These are phyloP conservation scores for Fomitopsis betulina DNA, from an alignment of 1,284 basidiomycete genomes.

Conservation along the genomic window DNA sequence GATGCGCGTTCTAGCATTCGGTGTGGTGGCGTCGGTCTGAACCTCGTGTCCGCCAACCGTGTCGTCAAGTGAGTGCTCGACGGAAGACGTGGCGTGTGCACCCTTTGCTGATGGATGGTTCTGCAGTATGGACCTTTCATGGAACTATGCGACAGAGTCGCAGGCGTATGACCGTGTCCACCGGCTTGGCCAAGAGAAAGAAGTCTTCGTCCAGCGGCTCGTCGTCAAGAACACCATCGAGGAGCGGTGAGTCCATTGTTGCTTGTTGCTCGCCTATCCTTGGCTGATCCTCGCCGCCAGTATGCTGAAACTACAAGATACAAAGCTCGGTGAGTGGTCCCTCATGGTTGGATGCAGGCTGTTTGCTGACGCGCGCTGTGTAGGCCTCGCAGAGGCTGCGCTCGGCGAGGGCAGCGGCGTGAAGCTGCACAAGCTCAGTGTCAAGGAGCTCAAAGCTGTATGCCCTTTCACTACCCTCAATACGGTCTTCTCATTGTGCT, in stretches of 20 bases:
- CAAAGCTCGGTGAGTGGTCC: slow-evolving; percentile 45
- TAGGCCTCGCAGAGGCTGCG: slow-evolving; percentile 59
- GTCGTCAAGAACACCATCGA: slow-evolving; percentile 65
- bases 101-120: not conserved
- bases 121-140: slow-evolving; percentile 61
- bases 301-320: slow-evolving; percentile 61
- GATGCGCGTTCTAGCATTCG: slow-evolving; percentile 42
- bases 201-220: slow-evolving; percentile 64
- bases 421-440: slow-evolving; percentile 56
- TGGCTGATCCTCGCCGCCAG: slow-evolving; percentile 26
- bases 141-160: slow-evolving; percentile 63
- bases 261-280: not conserved
- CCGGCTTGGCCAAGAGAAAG: slow-evolving; percentile 67
- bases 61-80: slow-evolving; percentile 53
- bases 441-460: slow-evolving; percentile 54
- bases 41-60: slow-evolving; percentile 61
- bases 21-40: slow-evolving; percentile 65
- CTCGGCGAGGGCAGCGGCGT: slow-evolving; percentile 59
- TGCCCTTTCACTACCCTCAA: slow-evolving; percentile 9
- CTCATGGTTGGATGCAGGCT: not conserved
- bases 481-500: not conserved
- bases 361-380: not conserved
- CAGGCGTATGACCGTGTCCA: slow-evolving; percentile 67
- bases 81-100: not conserved
- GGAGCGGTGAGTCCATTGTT: slow-evolving; percentile 44